Conservation (phyloP, 2,329 filamentous ascomycete species). For the Cryphonectria nitschkei region DNA sequence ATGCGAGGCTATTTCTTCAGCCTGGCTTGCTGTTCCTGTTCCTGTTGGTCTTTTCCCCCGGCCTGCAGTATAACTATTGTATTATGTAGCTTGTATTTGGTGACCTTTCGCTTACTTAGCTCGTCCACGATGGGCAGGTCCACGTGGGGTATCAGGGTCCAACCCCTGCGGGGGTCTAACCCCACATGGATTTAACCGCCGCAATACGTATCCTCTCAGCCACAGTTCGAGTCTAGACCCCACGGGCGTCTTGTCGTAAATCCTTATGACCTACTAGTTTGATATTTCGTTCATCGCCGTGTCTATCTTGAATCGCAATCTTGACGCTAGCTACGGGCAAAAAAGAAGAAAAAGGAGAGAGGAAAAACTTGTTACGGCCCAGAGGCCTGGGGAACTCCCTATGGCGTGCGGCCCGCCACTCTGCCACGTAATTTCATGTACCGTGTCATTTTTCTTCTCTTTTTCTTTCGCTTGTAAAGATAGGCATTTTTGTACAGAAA, state of each 20-base stretch:
- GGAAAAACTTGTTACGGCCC: neutral
- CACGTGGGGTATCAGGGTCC: constrained; percentile 3
- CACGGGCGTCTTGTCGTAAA: neutral
- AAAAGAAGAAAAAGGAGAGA: neutral
- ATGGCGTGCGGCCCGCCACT: neutral
- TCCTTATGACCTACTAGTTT: neutral
- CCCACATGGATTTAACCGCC: neutral
- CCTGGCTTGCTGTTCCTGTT: neutral
- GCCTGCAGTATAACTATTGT: neutral
- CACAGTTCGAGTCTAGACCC: constrained; percentile 4
- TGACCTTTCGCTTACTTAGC: neutral
- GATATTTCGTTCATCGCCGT: neutral
- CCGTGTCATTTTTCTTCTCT: neutral
- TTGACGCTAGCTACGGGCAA: neutral
- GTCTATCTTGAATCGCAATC: neutral
- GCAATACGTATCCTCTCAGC: neutral
- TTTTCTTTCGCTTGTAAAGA: too few relatives aligned
- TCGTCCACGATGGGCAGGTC: neutral
- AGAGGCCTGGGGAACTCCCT: neutral
- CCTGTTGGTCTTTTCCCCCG: too few relatives aligned
- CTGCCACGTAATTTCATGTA: neutral
- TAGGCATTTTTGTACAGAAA: too few relatives aligned
- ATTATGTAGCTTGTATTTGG: neutral
- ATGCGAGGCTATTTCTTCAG: neutral
- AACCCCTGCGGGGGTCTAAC: neutral